Evolutionary conservation across 1,139 yeast genomes (phyloP), one percentile per base, ranked within the genome.

Genomic region (Pichia sp.): DNA sequence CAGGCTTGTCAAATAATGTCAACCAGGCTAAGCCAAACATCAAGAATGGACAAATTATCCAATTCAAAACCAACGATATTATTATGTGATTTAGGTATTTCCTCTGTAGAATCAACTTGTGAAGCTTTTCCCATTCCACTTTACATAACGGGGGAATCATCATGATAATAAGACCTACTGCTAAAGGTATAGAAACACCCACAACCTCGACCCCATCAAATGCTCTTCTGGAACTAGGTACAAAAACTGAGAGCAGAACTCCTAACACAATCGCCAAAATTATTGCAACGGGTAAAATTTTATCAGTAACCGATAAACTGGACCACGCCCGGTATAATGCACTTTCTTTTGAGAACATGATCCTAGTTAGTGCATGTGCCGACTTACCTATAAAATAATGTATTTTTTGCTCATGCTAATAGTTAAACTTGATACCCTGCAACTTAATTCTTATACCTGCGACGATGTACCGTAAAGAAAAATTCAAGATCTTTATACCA

Each of bases 11-110:
- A 52, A 79, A 79, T 52, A 82, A 63, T 0, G 75, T 73, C 43
- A 78, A 67, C 86, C 87, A 82, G 0, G 83, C 78, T 16, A 82
- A 69, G 0, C 77, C 85, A 62, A 79, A 72, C 87, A 82, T 82
- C 49, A 81, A 59, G 40, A 81, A 71, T 0, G 87, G 87, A 41
- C 84, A 78, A 8, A 81, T 59, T n/a, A 82, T 69, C 86, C 85
- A 82, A 70, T 82, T 82, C 51, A 79, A 59, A 4, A 76, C 53
- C 40, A 80, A 57, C 2, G 82, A 77, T 26, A 77, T 66, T 8
- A 69, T 57, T 5, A 81, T 66, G 30, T 73, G 76, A 32, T 61
- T 65, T 63, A 72, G 59, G 45, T 72, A 66, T 29, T 63, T 62
- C 38, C 58, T 64, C 19, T 62, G 59, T 7, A 55, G 44, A 36